Base-by-base conservation (phyloP, 345 rosid species). In the Iberis pinnata region DNA sequence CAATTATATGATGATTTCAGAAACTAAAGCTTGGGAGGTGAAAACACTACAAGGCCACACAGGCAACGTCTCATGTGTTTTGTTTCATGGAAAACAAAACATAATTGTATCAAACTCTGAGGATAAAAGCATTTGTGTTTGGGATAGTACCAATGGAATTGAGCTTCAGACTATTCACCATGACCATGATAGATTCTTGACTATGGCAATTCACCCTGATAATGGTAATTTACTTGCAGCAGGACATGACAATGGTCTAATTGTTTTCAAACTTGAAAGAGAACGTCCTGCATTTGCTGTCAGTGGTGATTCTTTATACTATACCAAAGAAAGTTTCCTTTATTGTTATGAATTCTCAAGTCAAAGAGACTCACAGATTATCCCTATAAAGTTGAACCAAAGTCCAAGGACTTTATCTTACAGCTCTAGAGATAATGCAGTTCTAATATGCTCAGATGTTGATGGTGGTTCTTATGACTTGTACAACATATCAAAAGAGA, bases 21-120 rank as follows among this genome's bases (percentile, higher is more conserved):
- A 92, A 46, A 92, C 98, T 19, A 88, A 92, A 77, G 98, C 97
- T 45, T 92, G 97, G 98, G 98, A 92, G 70, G 98, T 88, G 49
- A 97, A 88, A 75, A 92, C 98, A 1, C 69, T 92, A 63, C 84
- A 90, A 67, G 98, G 98, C 20, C 98, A 92, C 72, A 83, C 75
- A 88, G 85, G 85, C 61, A 85, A 92, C 1, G 98, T 92, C 44
- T 92, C 98, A 41, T 78, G 93, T 37, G 97, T 92, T 25, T 76
- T 93, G 97, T 93, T 93, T 67, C 99, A 85, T 63, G 76, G 94
- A 20, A 93, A 80, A 55, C 95, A 83, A 73, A 97, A 93, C 74
- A 78, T 93, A 31, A 88, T 93, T 70, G 97, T 93, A 13, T 93
- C 99, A 8, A 93, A 88, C 66, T 93, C 99, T 0, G 98, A 92